Conservation (phyloP, 352 stramenopile species). For the Pythium scleroteichum region DNA sequence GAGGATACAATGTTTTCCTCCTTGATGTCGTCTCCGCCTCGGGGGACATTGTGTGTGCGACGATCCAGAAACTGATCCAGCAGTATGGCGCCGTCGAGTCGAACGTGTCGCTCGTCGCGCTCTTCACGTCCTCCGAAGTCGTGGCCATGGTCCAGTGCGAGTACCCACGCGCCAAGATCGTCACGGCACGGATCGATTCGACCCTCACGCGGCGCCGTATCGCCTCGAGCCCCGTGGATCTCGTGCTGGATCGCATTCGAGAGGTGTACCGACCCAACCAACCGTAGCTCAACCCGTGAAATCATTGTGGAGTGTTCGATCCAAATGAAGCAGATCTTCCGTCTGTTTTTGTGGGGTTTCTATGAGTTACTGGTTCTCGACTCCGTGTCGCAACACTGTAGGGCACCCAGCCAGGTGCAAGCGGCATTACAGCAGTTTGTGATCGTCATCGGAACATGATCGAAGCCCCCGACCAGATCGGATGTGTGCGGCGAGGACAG, state of each 20-base stretch:
- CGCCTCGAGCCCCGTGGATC: conserved; percentile 15
- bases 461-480: no score
- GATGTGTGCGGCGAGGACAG: no score
- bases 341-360: no score
- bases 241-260: conserved; percentile 15
- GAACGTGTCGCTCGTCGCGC: conserved; percentile 45
- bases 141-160: conserved; percentile 35
- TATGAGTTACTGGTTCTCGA: no score
- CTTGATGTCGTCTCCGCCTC: conserved; percentile 43
- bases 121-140: conserved; percentile 39
- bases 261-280: not conserved
- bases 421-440: no score
- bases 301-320: no score
- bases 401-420: no score
- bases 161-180: conserved; percentile 37
- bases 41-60: conserved; percentile 29
- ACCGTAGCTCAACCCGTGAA: no score
- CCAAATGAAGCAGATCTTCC: no score
- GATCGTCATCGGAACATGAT: no score
- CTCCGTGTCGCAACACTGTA: no score
- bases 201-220: conserved; percentile 18
- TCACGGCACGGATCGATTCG: conserved; percentile 23
- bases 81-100: conserved; percentile 38
- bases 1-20: conserved; percentile 46
- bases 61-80: conserved; percentile 34